Base-by-base conservation (phyloP, 306 rosid species). In the Myrica gale region DNA sequence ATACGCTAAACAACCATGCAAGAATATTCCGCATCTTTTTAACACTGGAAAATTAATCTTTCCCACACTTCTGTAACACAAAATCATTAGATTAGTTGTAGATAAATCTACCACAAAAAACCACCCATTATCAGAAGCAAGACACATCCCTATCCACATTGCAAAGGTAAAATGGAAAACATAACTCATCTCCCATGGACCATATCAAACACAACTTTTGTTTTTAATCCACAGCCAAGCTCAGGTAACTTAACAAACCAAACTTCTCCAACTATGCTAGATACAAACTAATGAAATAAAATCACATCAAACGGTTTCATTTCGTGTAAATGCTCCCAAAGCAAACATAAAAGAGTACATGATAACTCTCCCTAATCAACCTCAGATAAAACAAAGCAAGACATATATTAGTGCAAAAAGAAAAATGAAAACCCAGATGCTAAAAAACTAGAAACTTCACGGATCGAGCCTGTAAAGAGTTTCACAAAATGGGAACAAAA, bases 381-480 rank as follows among this genome's bases (percentile, higher is more conserved):
- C 46, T 1, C 26, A 20, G 9, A n/a, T 5, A 57, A 48, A 63
- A 11, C 16, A 65, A 65, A 7, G 17, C 5, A 42, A 42, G 7
- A 39, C 1, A 1, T 19, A n/a, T 42, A n/a, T 42, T 41, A 32
- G 37, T 32, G 41, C 4, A 41, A 9, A 41, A 12, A 41, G 9
- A 26, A 51, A 72, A 21, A 62, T 1, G 12, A 57, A n/a, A 10
- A 75, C 76, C 75, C 65, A 62, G 32, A 74, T 39, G 9, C 50
- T 60, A 21, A 67, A 50, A 47, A 52, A 69, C 54, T 52, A 51
- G n/a, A 47, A 48, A 68, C 46, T 19, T 65, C 80, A 20, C 47
- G 63, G 92, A 86, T 88, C 88, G 60, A 79, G 85, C 20, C 77
- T 39, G 39, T 63, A 48, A 61, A 52, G 21, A 61, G 68, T 75